A percentile compares a stretch with the other conserved stretches of the same genome.
These are phyloP conservation scores for Myxozyma kluyveri DNA, from an alignment of 805 yeast species.

Conservation along the genomic window DNA sequence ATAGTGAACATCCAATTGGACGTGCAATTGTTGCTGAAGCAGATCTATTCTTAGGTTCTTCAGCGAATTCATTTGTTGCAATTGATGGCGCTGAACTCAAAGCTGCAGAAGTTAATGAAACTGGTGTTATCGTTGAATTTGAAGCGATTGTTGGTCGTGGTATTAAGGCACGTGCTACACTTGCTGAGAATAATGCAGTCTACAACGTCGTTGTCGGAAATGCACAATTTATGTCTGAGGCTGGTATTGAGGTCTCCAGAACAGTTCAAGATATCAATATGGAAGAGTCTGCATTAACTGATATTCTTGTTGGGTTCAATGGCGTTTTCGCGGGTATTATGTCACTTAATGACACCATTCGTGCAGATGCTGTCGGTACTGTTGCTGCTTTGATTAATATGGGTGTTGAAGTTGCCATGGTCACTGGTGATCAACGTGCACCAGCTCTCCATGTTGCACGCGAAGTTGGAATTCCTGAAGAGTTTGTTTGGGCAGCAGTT, in stretches of 20 bases:
- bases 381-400: constrained; percentile 51
- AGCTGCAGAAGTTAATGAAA: constrained; percentile 1
- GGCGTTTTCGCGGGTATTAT: constrained; percentile 60
- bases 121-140: constrained; percentile 27
- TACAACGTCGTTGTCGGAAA: constrained; percentile 56
- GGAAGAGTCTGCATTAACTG: constrained; percentile 43
- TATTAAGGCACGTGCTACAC: constrained; percentile 34
- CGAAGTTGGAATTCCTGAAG: constrained; percentile 61
- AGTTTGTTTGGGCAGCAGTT: constrained; percentile 69
- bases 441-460: constrained; percentile 65
- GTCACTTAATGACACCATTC: constrained; percentile 64
- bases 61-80: constrained; percentile 1
- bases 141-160: constrained; percentile 39
- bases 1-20: constrained; percentile 88
- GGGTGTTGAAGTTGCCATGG: constrained; percentile 71
- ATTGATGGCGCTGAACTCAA: background rate
- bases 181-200: constrained; percentile 5
- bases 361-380: constrained; percentile 61
- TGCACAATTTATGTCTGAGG: constrained; percentile 41
- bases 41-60: constrained; percentile 11
- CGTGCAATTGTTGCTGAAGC: constrained; percentile 56
- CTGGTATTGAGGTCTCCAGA: constrained; percentile 18
- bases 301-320: constrained; percentile 59
- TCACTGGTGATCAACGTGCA: constrained; percentile 77
- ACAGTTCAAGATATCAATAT: constrained; percentile 12